These are phyloP conservation scores for Capsicum chinense DNA, from an alignment of 257 asterid species.

Conservation along the genomic window DNA sequence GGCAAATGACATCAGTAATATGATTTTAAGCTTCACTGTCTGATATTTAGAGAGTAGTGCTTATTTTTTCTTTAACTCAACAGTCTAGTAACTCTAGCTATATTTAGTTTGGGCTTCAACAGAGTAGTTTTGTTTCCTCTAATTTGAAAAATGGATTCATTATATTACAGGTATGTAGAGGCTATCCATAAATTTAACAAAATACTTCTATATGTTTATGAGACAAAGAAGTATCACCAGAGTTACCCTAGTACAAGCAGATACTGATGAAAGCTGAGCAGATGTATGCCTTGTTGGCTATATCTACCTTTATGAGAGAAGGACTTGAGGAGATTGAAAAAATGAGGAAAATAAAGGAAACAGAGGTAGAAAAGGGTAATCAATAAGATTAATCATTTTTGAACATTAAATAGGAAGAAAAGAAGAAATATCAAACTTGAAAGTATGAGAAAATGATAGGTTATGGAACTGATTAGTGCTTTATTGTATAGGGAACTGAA, in stretches of 20 bases:
- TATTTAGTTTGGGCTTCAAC: conserved; percentile 13
- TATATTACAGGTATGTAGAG: conserved; percentile 65
- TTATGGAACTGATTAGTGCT: too few relatives aligned
- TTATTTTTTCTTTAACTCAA: neutral
- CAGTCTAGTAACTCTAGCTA: neutral
- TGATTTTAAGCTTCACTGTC: neutral
- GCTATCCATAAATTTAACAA: conserved; percentile 86
- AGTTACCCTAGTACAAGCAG: conserved; percentile 93
- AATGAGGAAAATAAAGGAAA: too few relatives aligned
- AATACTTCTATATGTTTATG: conserved; percentile 79
- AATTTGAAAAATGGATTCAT: conserved; percentile 13
- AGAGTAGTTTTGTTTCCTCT: neutral
- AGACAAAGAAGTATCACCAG: conserved; percentile 93
- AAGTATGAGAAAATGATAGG: too few relatives aligned
- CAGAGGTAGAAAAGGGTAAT: too few relatives aligned
- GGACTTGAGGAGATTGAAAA: too few relatives aligned
- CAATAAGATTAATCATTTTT: too few relatives aligned
- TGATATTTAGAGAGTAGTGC: neutral
- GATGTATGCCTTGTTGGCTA: conserved; percentile 95
- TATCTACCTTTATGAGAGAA: conserved; percentile 30
- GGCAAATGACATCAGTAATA: neutral
- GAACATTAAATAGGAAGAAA: too few relatives aligned
- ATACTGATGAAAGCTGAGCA: conserved; percentile 95
- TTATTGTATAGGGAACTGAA: too few relatives aligned
- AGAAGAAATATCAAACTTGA: too few relatives aligned